Evolutionary conservation across 768 basidiomycete species (phyloP).

Genomic region (Pisolithus marmoratus): DNA sequence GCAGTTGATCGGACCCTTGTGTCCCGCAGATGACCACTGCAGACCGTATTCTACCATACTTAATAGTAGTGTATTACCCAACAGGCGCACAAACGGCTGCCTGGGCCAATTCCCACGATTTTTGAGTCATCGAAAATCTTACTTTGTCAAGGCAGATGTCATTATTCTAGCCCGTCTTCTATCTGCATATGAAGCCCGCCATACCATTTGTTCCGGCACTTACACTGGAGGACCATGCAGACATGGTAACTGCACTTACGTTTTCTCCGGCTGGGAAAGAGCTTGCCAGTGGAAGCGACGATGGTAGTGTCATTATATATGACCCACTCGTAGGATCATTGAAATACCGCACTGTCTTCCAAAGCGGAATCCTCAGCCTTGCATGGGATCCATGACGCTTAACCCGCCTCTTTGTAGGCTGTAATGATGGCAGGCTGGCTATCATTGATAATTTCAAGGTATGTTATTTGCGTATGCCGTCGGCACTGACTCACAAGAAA

Average conservation of each 20-base stretch:
- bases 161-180: no score
- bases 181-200: no score
- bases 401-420: conserved; percentile 1
- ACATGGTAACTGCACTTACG: not conserved
- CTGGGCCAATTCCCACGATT: no score
- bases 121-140: no score
- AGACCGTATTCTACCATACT: conserved; percentile 1
- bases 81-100: no score
- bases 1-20: conserved; percentile 1
- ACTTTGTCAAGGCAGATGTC: no score
- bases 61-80: no score
- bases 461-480: not conserved
- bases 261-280: conserved; percentile 1
- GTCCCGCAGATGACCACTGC: not conserved
- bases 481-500: not conserved
- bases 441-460: conserved; percentile 1
- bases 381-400: not conserved
- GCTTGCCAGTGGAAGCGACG: conserved; percentile 1
- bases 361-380: not conserved
- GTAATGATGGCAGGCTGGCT: conserved; percentile 1
- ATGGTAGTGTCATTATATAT: conserved; percentile 4
- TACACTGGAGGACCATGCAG: not conserved
- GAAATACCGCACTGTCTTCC: not conserved
- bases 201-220: not conserved
- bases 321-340: not conserved